Evolutionary conservation across 768 basidiomycete genomes (phyloP), one percentile per base, ranked within the genome.

Genomic region (Amanita molliuscula): DNA sequence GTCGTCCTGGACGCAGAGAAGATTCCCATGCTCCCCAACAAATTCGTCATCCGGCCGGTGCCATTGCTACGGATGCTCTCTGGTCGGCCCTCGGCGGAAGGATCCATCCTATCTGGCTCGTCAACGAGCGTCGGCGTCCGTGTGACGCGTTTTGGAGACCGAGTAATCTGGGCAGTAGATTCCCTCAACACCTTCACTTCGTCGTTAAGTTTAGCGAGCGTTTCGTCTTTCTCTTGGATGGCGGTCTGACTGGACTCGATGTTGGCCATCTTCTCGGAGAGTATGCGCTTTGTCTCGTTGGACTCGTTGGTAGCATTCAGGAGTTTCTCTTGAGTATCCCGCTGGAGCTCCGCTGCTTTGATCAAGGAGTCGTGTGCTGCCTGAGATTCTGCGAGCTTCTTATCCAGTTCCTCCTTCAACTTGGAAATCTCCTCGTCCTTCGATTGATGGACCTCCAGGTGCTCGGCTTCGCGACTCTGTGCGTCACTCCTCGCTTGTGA

Each of bases 151-250:
- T 31, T 31, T 21, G 38, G 38, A 40, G 38, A 40, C 20, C 16
- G 36, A 5, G 36, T 13, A 9, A 16, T 9, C 36, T 40, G 16
- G 10, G 16, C 11, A 11, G 45, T n/a, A 6, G 45, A 11, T 8
- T 36, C 40, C 37, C 23, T 40, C 37, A 48, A 26, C 8, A 6
- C 25, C 28, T 40, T 42, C 18, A 49, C 1, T 15, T 49, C 38
- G 2, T 33, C 25, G 25, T 42, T 37, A 23, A 49, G 38, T 16
- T 40, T 41, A 11, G 38, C 28, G 10, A 49, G 11, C 6, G 40
- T 11, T 26, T 41, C 25, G 29, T 50, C 49, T 34, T 35, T 50
- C 40, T 23, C 38, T n/a, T 10, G 6, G 29, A 50, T 50, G n/a
- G 13, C 16, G 10, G 48, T 41, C 6, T 20, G 23, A 11, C 9